A percentile compares a stretch with the other conserved stretches of the same genome.
Conservation (phyloP, 176 grass and related monocot species). For the Metroxylon sagu region DNA sequence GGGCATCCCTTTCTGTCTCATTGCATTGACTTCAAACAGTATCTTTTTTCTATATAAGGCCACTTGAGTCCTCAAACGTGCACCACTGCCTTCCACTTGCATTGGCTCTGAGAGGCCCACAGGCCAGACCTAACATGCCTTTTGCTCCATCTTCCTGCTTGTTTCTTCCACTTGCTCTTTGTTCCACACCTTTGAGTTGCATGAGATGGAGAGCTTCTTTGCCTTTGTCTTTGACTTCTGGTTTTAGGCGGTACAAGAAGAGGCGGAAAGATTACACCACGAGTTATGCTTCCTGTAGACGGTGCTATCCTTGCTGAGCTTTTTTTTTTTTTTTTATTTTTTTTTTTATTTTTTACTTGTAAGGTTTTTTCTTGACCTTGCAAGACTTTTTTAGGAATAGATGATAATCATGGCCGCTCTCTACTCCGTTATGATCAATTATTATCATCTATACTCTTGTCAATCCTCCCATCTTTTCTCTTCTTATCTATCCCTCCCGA, state of each 20-base stretch:
- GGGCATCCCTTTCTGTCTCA: neutral
- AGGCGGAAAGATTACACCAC: neutral
- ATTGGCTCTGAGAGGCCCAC: neutral
- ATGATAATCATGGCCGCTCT: neutral
- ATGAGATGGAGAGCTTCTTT: neutral
- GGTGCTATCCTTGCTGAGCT: slow-evolving; percentile 25
- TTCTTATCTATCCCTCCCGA: slow-evolving; percentile 43
- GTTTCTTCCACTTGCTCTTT: neutral
- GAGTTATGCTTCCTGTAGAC: neutral
- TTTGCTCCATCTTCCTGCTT: neutral
- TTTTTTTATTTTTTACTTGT: neutral
- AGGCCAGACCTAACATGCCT: neutral
- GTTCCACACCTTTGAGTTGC: neutral
- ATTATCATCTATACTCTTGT: neutral
- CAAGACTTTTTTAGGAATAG: slow-evolving; percentile 19
- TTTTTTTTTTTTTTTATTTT: neutral
- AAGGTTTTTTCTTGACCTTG: slow-evolving; percentile 38
- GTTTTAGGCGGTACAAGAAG: neutral
- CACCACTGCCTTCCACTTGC: neutral
- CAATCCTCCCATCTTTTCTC: neutral
- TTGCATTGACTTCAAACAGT: slow-evolving; percentile 5
- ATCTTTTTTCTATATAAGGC: slow-evolving; percentile 1
- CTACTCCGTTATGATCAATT: neutral
- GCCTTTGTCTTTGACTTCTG: neutral
- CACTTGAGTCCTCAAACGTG: neutral